Evolutionary conservation across 73 alveolate genomes (phyloP), one percentile per base, ranked within the genome.

Genomic region (Urostyla sp.): DNA sequence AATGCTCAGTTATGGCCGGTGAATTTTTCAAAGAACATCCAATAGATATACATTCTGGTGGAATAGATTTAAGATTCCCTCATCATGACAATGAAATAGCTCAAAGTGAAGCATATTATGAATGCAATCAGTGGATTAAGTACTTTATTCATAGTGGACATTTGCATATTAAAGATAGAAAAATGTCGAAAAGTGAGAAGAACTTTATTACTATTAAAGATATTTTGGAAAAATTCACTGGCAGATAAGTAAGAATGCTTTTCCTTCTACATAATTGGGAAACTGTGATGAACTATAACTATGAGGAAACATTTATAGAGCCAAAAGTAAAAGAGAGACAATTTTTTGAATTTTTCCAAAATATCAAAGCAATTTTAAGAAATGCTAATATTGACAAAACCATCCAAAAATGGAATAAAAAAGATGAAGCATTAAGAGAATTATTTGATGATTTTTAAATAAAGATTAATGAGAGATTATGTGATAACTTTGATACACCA

Each of bases 61-160:
- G 99, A 44, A 87, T 88, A 20, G 99, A 96, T 81, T 82, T 96
- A 24, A 87, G 87, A 52, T 96, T 96, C 89, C 99, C 99, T 20
- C 99, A 96, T 78, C 99, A 96, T 72, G 99, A 96, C 74, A 96
- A 96, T 77, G 99, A 96, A 75, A 94, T 96, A 13, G 99, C 99
- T 21, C 97, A 96, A 74, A 84, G 97, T 51, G 97, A 81, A 36
- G 97, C 95, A 20, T 63, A 63, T 43, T 63, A 63, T 21, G 53
- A 63, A 24, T 63, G 79, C 44, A 48, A 63, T 40, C 21, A 98
- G 91, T 98, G 99, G 99, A 96, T 98, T 55, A 97, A 98, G 85
- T 97, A 98, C 82, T 98, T 98, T 80, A 73, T 97, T 54, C 99
- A 98, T 74, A 91, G 98, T 11, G 99, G 99, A n/a, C 99, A 98